Base-by-base conservation (phyloP, 345 rosid species). In the Pistacia vera region DNA sequence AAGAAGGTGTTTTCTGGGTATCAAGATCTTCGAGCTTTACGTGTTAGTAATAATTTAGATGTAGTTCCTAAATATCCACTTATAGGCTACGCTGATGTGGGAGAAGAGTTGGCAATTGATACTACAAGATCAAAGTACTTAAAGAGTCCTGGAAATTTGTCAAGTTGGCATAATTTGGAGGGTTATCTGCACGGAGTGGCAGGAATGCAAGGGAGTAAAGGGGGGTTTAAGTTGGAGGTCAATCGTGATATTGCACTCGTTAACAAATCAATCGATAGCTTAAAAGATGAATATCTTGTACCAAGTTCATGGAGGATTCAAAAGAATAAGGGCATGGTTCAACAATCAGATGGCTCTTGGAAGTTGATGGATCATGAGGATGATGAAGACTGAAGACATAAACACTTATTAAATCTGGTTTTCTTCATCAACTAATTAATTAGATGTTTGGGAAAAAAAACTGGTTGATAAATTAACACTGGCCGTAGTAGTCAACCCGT, bases 121-220 rank as follows among this genome's bases (percentile, higher is more conserved):
- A 91, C 89, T 1, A 80, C 87, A 52, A 85, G 85, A 61, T 92
- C 97, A 0, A 70, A 49, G 49, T 91, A 86, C 89, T 41, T 95
- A 79, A 93, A 87, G 80, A 77, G 84, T 68, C 89, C 93, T 0
- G 94, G 90, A 72, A 82, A 74, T 79, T 2, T 81, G 0, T 55
- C 76, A 0, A 82, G 59, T 57, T 86, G 87, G 87, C 98, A 91
- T 72, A 87, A 86, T 58, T 73, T 91, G 76, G 97, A 95, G 77
- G 80, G 51, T 28, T 91, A 91, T 75, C 71, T 93, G 69, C 98
- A 93, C 51, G 98, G 98, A 18, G 89, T 91, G 8, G 97, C 94
- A 0, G 97, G 95, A 5, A 85, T 89, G 4, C 95, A 88, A 70
- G 95, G 97, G 52, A 72, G 78, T 30, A 54, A 36, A 73, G 92